phyloP scores from a whole-genome alignment of 1,284 basidiomycete genomes.

The Acaromyces ingoldii region DNA sequence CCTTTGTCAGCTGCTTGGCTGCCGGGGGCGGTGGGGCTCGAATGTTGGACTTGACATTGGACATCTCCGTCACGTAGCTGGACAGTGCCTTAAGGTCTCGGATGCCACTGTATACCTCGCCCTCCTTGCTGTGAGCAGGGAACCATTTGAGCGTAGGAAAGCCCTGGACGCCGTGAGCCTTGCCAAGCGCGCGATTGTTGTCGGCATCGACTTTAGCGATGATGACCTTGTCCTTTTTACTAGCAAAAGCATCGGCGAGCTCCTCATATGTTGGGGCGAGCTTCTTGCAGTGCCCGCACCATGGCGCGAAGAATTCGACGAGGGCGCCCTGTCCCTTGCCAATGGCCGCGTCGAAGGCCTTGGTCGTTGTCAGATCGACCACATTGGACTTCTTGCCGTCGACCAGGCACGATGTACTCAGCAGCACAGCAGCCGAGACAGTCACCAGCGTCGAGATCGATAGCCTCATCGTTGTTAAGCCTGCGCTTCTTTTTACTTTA shows the following conservation, averaged over 20 bases:
- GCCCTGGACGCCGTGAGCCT: conserved; percentile 69
- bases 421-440: too few relatives aligned
- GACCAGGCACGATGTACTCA: too few relatives aligned
- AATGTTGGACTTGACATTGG: conserved; percentile 73
- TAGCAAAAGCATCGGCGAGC: conserved; percentile 74
- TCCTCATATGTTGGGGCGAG: conserved; percentile 83
- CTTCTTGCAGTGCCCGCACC: conserved; percentile 59
- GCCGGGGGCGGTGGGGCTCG: conserved; percentile 75
- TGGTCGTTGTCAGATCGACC: conserved; percentile 41
- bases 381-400: too few relatives aligned
- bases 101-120: conserved; percentile 69
- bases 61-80: conserved; percentile 67
- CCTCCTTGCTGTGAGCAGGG: conserved; percentile 57
- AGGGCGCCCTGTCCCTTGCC: conserved; percentile 36
- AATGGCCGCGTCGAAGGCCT: conserved; percentile 35
- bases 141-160: conserved; percentile 95
- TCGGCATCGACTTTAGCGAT: conserved; percentile 93
- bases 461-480: too few relatives aligned
- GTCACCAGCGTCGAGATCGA: too few relatives aligned
- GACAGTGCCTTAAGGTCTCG: conserved; percentile 75
- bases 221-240: conserved; percentile 68
- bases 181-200: conserved; percentile 66
- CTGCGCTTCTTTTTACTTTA: too few relatives aligned
- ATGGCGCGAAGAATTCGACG: conserved; percentile 48
- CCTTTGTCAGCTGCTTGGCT: conserved; percentile 64